Conservation (phyloP, 257 asterid species). For the Fraxinus cuspidata region DNA sequence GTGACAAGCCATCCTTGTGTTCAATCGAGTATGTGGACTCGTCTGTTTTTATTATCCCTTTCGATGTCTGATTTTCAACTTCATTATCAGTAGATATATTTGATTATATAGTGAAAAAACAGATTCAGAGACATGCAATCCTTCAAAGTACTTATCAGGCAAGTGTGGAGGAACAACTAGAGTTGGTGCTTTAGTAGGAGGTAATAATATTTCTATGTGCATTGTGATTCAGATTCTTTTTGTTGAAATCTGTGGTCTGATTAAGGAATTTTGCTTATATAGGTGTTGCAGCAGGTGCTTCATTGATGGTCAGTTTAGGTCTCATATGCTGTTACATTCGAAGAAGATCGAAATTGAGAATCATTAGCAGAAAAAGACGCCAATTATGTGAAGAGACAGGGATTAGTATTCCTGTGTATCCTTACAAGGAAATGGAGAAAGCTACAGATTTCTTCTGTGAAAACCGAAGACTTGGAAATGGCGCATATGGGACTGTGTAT, state of each 20-base stretch:
- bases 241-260: neutral
- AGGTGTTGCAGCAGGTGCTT: constrained; percentile 72
- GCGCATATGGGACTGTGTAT: constrained; percentile 82
- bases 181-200: constrained; percentile 71
- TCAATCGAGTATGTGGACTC: neutral
- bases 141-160: constrained; percentile 71
- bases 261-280: constrained; percentile 16
- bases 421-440: constrained; percentile 67
- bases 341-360: constrained; percentile 40
- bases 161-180: constrained; percentile 83
- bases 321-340: constrained; percentile 55
- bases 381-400: constrained; percentile 57
- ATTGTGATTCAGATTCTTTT: neutral
- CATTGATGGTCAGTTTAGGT: constrained; percentile 52
- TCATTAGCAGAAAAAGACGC: constrained; percentile 41
- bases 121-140: constrained; percentile 62
- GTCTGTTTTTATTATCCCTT: neutral
- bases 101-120: constrained; percentile 20
- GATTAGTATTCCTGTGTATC: constrained; percentile 61
- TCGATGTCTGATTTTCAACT: neutral
- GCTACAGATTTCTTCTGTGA: constrained; percentile 74
- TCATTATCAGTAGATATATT: neutral
- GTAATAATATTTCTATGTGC: constrained; percentile 30
- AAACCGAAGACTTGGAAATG: constrained; percentile 65
- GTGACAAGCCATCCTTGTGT: neutral